phyloP scores from a whole-genome alignment of 2,329 filamentous ascomycete species.

The Beauveria asiatica region DNA sequence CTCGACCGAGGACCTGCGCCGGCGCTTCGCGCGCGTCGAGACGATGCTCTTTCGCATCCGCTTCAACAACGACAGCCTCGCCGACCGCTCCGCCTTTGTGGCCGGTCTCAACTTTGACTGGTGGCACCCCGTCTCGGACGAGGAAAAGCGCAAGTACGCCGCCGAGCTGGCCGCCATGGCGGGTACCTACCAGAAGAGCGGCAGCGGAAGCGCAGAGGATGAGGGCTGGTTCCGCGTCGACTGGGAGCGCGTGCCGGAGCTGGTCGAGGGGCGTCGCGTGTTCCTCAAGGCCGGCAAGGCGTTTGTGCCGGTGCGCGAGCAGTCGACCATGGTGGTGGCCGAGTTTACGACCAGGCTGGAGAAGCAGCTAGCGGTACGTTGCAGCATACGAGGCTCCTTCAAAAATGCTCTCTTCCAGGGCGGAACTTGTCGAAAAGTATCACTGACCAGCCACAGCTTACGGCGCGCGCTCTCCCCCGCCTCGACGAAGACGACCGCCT shows the following conservation, averaged over 20 bases:
- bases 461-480: conserved; percentile 80
- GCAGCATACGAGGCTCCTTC: no score
- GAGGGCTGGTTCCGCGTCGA: conserved; percentile 94
- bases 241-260: conserved; percentile 85
- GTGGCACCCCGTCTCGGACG: conserved; percentile 77
- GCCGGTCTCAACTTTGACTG: conserved; percentile 71
- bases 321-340: conserved; percentile 78
- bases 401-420: background rate
- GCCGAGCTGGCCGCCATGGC: conserved; percentile 50
- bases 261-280: conserved; percentile 73
- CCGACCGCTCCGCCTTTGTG: conserved; percentile 70
- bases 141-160: conserved; percentile 61
- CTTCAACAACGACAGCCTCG: conserved; percentile 65
- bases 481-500: conserved; percentile 95
- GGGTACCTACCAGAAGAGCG: conserved; percentile 12
- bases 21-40: conserved; percentile 79
- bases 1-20: conserved; percentile 79
- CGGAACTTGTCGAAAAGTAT: background rate
- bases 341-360: conserved; percentile 79
- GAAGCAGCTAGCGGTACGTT: conserved; percentile 66
- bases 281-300: conserved; percentile 75
- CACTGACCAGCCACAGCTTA: conserved; percentile 47
- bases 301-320: conserved; percentile 81
- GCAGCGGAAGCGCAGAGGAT: conserved; percentile 49
- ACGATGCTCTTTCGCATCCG: conserved; percentile 81